A percentile compares a stretch with the other conserved stretches of the same genome.
phyloP scores from a whole-genome alignment of 257 asterid genomes.

The Capsicum baccatum region DNA sequence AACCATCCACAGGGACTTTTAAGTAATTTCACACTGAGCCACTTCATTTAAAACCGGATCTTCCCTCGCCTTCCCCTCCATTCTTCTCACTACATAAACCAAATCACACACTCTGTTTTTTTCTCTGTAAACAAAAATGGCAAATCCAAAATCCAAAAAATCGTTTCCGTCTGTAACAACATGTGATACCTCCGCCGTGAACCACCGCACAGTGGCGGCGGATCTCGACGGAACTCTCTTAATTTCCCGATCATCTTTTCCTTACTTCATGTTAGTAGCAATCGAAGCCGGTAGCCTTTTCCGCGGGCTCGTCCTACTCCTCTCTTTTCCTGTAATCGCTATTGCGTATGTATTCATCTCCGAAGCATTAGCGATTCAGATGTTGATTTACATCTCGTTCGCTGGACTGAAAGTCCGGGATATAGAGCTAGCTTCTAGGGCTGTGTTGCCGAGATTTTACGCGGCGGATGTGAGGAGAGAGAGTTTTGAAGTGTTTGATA shows the following conservation, averaged over 20 bases:
- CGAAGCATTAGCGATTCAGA: constrained; percentile 83
- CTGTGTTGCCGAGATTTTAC: constrained; percentile 88
- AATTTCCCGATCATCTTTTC: constrained; percentile 89
- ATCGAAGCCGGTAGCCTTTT: constrained; percentile 94
- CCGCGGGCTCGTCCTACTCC: constrained; percentile 86
- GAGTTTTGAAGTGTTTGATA: constrained; percentile 80
- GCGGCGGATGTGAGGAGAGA: constrained; percentile 81
- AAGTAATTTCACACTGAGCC: constrained; percentile 9
- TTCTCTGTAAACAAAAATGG: background rate
- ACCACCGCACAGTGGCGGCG: constrained; percentile 75
- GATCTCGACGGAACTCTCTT: constrained; percentile 96
- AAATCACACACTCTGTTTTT: background rate
- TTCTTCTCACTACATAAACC: background rate
- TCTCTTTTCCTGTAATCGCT: constrained; percentile 77
- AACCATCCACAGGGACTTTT: constrained; percentile 8
- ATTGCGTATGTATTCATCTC: constrained; percentile 76
- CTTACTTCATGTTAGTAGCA: constrained; percentile 95
- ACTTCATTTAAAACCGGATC: constrained; percentile 61
- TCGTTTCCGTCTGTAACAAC: constrained; percentile 73
- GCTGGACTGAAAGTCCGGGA: constrained; percentile 82
- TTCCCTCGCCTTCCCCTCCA: constrained; percentile 47
- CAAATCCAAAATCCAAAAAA: constrained; percentile 25
- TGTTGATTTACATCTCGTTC: constrained; percentile 80
- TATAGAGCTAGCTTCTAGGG: constrained; percentile 88
- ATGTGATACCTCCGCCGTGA: constrained; percentile 57